These are phyloP conservation scores for Botryotinia convoluta DNA, from an alignment of 2,329 filamentous ascomycete genomes.

Conservation along the genomic window DNA sequence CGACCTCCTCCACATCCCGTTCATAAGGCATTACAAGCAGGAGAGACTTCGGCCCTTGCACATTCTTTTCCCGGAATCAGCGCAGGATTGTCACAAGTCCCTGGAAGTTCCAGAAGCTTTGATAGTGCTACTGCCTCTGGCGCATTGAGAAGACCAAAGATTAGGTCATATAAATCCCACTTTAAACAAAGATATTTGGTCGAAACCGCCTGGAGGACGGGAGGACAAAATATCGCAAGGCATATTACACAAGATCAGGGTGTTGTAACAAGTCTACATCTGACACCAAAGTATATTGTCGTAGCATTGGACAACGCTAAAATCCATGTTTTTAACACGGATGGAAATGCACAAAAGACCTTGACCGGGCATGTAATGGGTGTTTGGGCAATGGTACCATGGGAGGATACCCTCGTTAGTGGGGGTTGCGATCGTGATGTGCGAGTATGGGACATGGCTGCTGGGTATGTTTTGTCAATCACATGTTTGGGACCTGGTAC, in stretches of 20 bases:
- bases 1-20: slow-evolving; percentile 36
- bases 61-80: slow-evolving; percentile 48
- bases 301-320: slow-evolving; percentile 97
- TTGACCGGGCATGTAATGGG: slow-evolving; percentile 97
- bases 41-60: slow-evolving; percentile 25
- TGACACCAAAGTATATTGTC: slow-evolving; percentile 95
- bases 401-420: slow-evolving; percentile 91
- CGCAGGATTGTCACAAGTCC: slow-evolving; percentile 39
- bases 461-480: slow-evolving; percentile 62
- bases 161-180: slow-evolving; percentile 88
- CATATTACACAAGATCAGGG: slow-evolving; percentile 96
- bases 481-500: slow-evolving; percentile 33
- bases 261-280: slow-evolving; percentile 90
- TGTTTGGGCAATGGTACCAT: slow-evolving; percentile 99
- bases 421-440: slow-evolving; percentile 97
- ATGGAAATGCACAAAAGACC: slow-evolving; percentile 83
- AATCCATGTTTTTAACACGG: slow-evolving; percentile 95
- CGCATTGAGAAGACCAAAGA: slow-evolving; percentile 53
- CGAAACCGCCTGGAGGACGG: slow-evolving; percentile 92
- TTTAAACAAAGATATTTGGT: slow-evolving; percentile 98
- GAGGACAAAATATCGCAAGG: slow-evolving; percentile 76
- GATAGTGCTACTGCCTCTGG: slow-evolving; percentile 48
- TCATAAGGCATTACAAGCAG: slow-evolving; percentile 24
- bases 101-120: slow-evolving; percentile 48
- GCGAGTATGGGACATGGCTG: slow-evolving; percentile 92